Percentiles rank a stretch among this genome's conserved stretches.
Conservation (phyloP, 495 filamentous ascomycete species). For the Aspergillus nidulans region DNA sequence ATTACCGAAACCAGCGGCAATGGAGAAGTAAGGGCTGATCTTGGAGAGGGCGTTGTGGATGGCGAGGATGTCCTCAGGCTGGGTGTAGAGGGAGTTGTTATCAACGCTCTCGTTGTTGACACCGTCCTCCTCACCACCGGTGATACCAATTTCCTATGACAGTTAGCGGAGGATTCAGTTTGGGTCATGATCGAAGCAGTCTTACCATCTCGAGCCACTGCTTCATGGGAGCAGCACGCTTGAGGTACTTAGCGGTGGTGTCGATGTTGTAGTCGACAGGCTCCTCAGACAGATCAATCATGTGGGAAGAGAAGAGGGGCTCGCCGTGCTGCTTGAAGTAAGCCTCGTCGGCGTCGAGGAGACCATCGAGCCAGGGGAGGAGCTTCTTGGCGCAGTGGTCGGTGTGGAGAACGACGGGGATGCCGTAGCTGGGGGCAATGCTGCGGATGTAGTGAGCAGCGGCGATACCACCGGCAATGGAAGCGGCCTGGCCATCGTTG, state of each 20-base stretch:
- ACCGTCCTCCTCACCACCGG: constrained; percentile 94
- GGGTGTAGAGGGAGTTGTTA: constrained; percentile 95
- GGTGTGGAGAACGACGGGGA: constrained; percentile 89
- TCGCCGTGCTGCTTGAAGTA: constrained; percentile 90
- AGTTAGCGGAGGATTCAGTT: background rate
- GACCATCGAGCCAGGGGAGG: constrained; percentile 92
- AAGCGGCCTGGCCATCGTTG: constrained; percentile 81
- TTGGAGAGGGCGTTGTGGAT: constrained; percentile 78
- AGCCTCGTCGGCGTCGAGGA: constrained; percentile 85
- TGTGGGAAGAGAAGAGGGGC: constrained; percentile 92
- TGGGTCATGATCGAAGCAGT: background rate
- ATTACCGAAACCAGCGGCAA: constrained; percentile 97
- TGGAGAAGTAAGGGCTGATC: constrained; percentile 92
- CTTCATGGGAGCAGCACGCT: constrained; percentile 90
- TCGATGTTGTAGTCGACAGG: constrained; percentile 81
- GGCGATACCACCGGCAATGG: constrained; percentile 80
- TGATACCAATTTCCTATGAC: constrained; percentile 77
- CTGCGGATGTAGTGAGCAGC: constrained; percentile 91
- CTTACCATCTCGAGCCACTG: constrained; percentile 98
- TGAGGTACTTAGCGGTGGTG: constrained; percentile 84
- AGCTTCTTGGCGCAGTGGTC: constrained; percentile 95
- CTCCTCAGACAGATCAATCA: constrained; percentile 97
- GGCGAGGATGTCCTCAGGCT: constrained; percentile 88
- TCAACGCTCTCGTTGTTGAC: constrained; percentile 69
- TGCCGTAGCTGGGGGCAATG: constrained; percentile 79